A percentile compares a stretch with the other conserved stretches of the same genome.
phyloP scores from a whole-genome alignment of 2,329 filamentous ascomycete species.

The Neonectria faginata region DNA sequence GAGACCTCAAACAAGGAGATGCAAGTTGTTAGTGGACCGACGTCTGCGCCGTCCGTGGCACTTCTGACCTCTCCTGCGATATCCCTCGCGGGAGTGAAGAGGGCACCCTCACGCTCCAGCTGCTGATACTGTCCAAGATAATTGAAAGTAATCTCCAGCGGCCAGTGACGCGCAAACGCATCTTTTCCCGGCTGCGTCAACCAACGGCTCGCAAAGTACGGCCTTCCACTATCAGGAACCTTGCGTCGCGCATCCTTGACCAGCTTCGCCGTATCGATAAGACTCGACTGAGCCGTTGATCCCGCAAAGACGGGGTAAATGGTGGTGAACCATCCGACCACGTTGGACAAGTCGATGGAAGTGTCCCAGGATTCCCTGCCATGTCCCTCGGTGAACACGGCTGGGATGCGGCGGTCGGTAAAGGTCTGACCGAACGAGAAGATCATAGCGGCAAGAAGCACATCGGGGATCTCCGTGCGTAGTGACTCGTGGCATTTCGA shows the following conservation, averaged over 20 bases:
- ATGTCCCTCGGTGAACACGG: slow-evolving; percentile 52
- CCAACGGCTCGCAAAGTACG: slow-evolving; percentile 40
- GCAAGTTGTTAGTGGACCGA: slow-evolving; percentile 30
- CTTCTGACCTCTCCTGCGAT: slow-evolving; percentile 35
- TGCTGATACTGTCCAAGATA: slow-evolving; percentile 48
- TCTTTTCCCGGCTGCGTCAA: slow-evolving; percentile 23
- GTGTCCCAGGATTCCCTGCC: slow-evolving; percentile 50
- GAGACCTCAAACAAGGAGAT: slow-evolving; percentile 63
- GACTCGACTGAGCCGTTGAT: not conserved
- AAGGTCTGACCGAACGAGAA: slow-evolving; percentile 48
- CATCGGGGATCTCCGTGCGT: slow-evolving; percentile 50
- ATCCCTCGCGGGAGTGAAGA: slow-evolving; percentile 35
- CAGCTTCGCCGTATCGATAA: slow-evolving; percentile 34
- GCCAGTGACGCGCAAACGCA: slow-evolving; percentile 34
- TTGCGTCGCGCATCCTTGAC: slow-evolving; percentile 37
- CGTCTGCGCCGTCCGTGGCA: slow-evolving; percentile 31
- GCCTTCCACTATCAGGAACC: slow-evolving; percentile 28
- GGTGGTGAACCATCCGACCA: slow-evolving; percentile 55
- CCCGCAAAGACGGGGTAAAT: slow-evolving; percentile 47
- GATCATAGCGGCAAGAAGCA: slow-evolving; percentile 49
- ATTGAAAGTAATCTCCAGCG: slow-evolving; percentile 45
- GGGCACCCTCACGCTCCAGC: slow-evolving; percentile 42
- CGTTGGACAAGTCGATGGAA: slow-evolving; percentile 47
- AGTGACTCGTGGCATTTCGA: slow-evolving; percentile 41
- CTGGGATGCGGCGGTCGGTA: slow-evolving; percentile 42